A percentile compares a stretch with the other conserved stretches of the same genome.
Conservation (phyloP, 805 yeast species). For the Cyberlindnera americana region DNA sequence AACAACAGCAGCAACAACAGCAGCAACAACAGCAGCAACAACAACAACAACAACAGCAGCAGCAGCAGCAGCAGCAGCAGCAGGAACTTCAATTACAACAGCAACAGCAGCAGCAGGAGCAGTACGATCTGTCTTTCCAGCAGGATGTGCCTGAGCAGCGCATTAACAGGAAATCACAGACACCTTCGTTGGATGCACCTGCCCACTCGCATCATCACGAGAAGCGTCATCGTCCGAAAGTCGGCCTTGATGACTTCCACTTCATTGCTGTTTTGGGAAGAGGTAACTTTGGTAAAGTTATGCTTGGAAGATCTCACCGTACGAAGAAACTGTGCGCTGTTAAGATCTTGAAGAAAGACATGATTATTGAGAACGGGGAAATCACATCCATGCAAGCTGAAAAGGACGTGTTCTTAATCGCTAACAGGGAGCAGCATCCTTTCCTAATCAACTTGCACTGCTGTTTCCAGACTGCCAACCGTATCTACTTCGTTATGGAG, state of each 20-base stretch:
- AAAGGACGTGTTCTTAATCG: constrained; percentile 81
- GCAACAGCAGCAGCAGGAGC: constrained; percentile 22
- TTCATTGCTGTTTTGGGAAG: constrained; percentile 94
- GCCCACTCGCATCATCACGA: constrained; percentile 18
- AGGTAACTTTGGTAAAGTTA: constrained; percentile 98
- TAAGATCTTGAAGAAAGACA: constrained; percentile 93
- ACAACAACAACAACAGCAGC: constrained; percentile 11
- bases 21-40: constrained; percentile 15
- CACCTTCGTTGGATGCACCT: constrained; percentile 2
- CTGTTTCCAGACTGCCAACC: constrained; percentile 96
- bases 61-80: constrained; percentile 12
- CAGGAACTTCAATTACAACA: constrained; percentile 21
- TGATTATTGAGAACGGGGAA: constrained; percentile 92
- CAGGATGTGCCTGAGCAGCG: constrained; percentile 6
- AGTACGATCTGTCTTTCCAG: constrained; percentile 21
- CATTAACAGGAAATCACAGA: constrained; percentile 6
- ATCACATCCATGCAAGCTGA: constrained; percentile 94
- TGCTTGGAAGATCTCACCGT: constrained; percentile 91
- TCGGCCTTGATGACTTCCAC: constrained; percentile 93
- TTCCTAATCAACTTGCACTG: constrained; percentile 87
- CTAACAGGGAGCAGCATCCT: constrained; percentile 88
- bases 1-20: constrained; percentile 8
- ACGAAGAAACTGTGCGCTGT: constrained; percentile 86
- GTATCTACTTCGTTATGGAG: constrained; percentile 98
- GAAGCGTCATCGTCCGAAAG: constrained; percentile 55